Base-by-base conservation (phyloP, 129 eudicot species). In the Rutidosis leptorrhynchoides region DNA sequence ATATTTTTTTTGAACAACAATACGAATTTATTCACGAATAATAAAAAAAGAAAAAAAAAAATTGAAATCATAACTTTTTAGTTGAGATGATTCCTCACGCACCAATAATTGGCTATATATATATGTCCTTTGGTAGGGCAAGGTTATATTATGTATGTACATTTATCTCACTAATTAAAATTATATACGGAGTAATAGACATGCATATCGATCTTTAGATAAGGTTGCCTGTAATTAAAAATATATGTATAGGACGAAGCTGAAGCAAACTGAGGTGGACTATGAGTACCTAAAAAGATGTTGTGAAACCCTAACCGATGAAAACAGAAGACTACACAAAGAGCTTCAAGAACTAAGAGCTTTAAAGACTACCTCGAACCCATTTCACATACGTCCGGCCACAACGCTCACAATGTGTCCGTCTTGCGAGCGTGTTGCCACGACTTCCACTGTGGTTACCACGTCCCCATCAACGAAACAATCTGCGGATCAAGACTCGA, bases 371-470 rank as follows among this genome's bases (percentile, higher is more conserved):
- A 64, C 77, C 25, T 64, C 89, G 20, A 78, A 73, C 53, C 89
- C 92, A 32, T 88, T 88, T 76, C 81, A 83, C 82, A 74, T 72
- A 74, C 75, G 54, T 6, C 96, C 92, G 26, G 92, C 96, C 52
- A 85, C 96, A 64, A 88, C 92, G 2, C 92, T 88, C 54, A 85
- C 96, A 25, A 85, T 88, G 92, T 88, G 96, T 35, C 89, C 89
- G 2, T 85, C 96, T n/a, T 88, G 96, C 52, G 89, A 88, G 69
- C 86, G 89, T 15, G 92, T 88, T 0, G 95, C 95, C 74, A 77
- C 90, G 52, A 66, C 91, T 25, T 11, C 82, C 1, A 15, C 79
- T 22, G 17, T 75, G 21, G 5, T 73, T 25, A 20, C 49, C 1
- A 73, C 73, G 15, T 69, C 48, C 7, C 43, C 76, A 8, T 55